Evolutionary conservation across 768 basidiomycete genomes (phyloP).

Genomic region (Auricularia cornea): DNA sequence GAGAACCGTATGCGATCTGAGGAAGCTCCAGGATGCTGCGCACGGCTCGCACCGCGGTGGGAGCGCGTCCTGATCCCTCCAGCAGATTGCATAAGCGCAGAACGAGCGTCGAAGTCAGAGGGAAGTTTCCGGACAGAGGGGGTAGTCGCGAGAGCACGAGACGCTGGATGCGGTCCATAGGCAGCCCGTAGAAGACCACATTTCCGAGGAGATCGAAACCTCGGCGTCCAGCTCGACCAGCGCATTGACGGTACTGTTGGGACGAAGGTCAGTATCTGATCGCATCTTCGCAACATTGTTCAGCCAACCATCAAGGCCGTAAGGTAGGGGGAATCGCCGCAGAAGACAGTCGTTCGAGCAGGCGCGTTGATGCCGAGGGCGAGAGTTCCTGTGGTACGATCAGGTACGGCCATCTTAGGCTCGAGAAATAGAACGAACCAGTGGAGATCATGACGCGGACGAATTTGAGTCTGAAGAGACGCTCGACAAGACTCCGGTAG

Average conservation of each 20-base stretch:
- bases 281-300: slow-evolving; percentile 7
- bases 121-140: slow-evolving; percentile 54
- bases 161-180: slow-evolving; percentile 55
- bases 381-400: slow-evolving; percentile 40
- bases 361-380: slow-evolving; percentile 73
- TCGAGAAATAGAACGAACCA: slow-evolving; percentile 24
- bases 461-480: slow-evolving; percentile 56
- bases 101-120: slow-evolving; percentile 55
- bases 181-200: slow-evolving; percentile 63
- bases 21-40: slow-evolving; percentile 47
- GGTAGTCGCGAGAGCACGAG: slow-evolving; percentile 57
- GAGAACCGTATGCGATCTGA: slow-evolving; percentile 48
- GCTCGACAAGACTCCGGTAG: slow-evolving; percentile 52
- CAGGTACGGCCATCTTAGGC: neutral
- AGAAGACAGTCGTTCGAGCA: slow-evolving; percentile 55
- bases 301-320: slow-evolving; percentile 53
- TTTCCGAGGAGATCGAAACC: slow-evolving; percentile 64
- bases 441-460: slow-evolving; percentile 62
- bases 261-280: slow-evolving; percentile 9
- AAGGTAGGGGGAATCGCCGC: slow-evolving; percentile 50
- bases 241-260: slow-evolving; percentile 59
- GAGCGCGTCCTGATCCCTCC: slow-evolving; percentile 47
- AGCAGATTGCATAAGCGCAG: slow-evolving; percentile 60
- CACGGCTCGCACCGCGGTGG: slow-evolving; percentile 41
- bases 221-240: slow-evolving; percentile 64